Evolutionary conservation across 2,329 filamentous ascomycete species (phyloP).

Genomic region (Talaromyces piceae): DNA sequence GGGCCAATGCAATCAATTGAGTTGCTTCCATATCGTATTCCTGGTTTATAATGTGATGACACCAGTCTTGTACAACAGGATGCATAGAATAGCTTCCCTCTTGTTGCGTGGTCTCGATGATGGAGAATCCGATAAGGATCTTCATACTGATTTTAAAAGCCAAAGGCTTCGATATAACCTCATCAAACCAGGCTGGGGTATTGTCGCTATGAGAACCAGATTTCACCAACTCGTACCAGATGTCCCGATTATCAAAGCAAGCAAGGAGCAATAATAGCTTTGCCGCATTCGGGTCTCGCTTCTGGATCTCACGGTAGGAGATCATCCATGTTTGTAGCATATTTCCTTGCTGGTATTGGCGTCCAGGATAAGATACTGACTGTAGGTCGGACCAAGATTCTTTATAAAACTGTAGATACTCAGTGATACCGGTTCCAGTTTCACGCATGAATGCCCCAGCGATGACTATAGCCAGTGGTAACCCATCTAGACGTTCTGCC

Average conservation of each 20-base stretch:
- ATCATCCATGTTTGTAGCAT: conserved; percentile 30
- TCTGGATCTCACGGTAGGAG: conserved; percentile 31
- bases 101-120: conserved; percentile 19
- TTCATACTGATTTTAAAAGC: conserved; percentile 16
- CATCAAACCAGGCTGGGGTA: conserved; percentile 16
- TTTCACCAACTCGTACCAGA: conserved; percentile 40
- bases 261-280: conserved; percentile 36
- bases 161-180: conserved; percentile 13
- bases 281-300: conserved; percentile 22
- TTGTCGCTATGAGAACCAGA: conserved; percentile 4
- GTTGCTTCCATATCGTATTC: not conserved
- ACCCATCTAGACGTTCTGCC: conserved; percentile 33
- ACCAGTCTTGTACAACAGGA: conserved; percentile 22
- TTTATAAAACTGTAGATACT: conserved; percentile 38
- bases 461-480: conserved; percentile 41
- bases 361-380: conserved; percentile 11
- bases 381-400: conserved; percentile 27
- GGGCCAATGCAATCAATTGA: conserved; percentile 12
- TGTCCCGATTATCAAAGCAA: conserved; percentile 38
- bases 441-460: conserved; percentile 40
- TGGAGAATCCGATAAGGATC: conserved; percentile 19
- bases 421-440: conserved; percentile 25
- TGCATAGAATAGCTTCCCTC: conserved; percentile 21
- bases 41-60: conserved; percentile 9
- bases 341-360: conserved; percentile 19